phyloP scores from a whole-genome alignment of 495 filamentous ascomycete genomes.

The Penicillium waksmanii region DNA sequence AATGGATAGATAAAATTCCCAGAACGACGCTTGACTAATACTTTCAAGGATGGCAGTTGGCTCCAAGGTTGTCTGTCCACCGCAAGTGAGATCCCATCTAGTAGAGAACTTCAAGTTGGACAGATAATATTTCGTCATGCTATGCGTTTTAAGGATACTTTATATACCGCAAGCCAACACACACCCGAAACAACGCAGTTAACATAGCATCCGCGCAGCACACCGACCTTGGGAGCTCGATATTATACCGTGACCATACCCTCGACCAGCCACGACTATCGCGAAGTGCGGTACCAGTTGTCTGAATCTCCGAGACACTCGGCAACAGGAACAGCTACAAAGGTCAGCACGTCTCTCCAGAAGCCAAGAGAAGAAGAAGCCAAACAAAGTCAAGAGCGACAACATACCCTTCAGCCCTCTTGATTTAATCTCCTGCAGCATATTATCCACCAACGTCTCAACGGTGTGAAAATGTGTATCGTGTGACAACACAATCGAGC shows the following conservation, averaged over 20 bases:
- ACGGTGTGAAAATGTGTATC: conserved; percentile 51
- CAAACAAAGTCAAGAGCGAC: conserved; percentile 5
- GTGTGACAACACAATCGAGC: conserved; percentile 47
- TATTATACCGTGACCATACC: too few relatives aligned
- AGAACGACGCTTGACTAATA: too few relatives aligned
- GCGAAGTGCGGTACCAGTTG: conserved; percentile 63
- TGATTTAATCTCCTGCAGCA: conserved; percentile 36
- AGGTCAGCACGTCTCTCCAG: conserved; percentile 14
- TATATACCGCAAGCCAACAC: too few relatives aligned
- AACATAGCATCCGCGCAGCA: not conserved
- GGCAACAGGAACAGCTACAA: conserved; percentile 66
- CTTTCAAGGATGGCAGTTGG: too few relatives aligned
- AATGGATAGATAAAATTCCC: too few relatives aligned
- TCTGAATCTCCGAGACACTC: conserved; percentile 72
- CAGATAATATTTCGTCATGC: too few relatives aligned
- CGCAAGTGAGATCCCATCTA: too few relatives aligned
- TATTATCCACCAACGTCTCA: conserved; percentile 33
- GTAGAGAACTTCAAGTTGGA: too few relatives aligned
- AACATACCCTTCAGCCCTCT: conserved; percentile 40
- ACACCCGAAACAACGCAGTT: too few relatives aligned
- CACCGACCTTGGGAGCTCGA: not conserved
- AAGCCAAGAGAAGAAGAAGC: not conserved
- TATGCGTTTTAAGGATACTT: too few relatives aligned
- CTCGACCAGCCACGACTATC: not conserved
- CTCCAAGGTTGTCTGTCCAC: too few relatives aligned